phyloP scores from a whole-genome alignment of 1,284 basidiomycete species.

The Melanopsichium pennsylvanicum region DNA sequence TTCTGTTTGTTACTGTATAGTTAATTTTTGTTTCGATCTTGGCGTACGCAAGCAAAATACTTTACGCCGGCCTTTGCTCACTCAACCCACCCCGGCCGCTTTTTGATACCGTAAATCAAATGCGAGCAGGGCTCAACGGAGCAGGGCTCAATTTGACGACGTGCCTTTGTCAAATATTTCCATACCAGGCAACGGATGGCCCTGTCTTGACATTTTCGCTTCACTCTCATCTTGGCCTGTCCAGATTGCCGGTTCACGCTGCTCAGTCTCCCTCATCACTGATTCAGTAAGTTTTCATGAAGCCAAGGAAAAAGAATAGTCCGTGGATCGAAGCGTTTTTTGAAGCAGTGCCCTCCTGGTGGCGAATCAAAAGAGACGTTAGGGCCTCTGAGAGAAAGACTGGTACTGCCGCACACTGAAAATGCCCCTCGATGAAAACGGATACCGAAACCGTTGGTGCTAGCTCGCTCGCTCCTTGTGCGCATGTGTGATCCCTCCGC shows the following conservation, averaged over 20 bases:
- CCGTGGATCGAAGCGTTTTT: too few relatives aligned
- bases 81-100: too few relatives aligned
- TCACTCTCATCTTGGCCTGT: neutral
- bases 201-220: neutral
- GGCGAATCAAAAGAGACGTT: neutral
- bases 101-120: too few relatives aligned
- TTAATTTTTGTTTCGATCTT: too few relatives aligned
- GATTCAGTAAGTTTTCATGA: too few relatives aligned
- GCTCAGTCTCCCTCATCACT: neutral
- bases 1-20: too few relatives aligned
- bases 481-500: too few relatives aligned
- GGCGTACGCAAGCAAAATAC: too few relatives aligned
- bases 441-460: neutral
- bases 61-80: too few relatives aligned
- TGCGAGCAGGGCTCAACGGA: neutral
- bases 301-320: too few relatives aligned
- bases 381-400: neutral
- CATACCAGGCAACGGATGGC: neutral
- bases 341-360: too few relatives aligned
- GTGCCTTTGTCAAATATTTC: slow-evolving; percentile 1
- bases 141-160: neutral
- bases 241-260: neutral
- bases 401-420: slow-evolving; percentile 4
- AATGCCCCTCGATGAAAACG: neutral
- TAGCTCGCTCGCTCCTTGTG: too few relatives aligned